Conservation (phyloP, 2,329 filamentous ascomycete species). For the Mollisia scopiformis region DNA sequence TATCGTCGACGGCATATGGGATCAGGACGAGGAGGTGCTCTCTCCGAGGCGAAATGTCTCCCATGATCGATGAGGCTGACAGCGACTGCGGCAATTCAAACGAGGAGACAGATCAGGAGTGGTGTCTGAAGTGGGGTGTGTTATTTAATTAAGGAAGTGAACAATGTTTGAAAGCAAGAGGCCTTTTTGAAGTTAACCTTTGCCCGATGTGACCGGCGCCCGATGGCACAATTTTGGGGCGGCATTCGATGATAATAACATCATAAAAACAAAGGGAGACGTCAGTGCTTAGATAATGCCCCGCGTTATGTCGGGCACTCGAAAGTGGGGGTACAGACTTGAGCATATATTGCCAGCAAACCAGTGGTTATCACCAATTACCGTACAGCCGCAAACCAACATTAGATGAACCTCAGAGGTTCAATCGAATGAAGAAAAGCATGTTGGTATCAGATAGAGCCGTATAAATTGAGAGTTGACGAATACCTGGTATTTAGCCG, state of each 20-base stretch:
- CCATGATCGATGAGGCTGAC: not conserved
- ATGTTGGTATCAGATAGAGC: too few relatives aligned
- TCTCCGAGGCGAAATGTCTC: not conserved
- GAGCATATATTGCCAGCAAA: too few relatives aligned
- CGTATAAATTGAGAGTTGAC: too few relatives aligned
- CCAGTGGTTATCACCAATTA: too few relatives aligned
- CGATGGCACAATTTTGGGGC: constrained; percentile 5
- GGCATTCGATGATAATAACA: constrained; percentile 8
- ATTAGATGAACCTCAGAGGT: too few relatives aligned
- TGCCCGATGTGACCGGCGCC: not conserved
- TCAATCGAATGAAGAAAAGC: too few relatives aligned
- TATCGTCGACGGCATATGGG: constrained; percentile 9
- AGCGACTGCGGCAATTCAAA: not conserved
- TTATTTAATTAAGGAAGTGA: not conserved
- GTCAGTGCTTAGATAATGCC: constrained; percentile 1
- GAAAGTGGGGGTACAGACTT: constrained; percentile 3
- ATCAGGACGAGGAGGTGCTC: constrained; percentile 10
- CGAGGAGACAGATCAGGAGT: not conserved
- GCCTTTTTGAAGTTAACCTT: constrained; percentile 2
- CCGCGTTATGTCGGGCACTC: not conserved
- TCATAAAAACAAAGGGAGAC: constrained; percentile 5
- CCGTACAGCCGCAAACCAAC: too few relatives aligned
- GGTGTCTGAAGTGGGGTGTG: not conserved
- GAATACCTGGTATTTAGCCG: too few relatives aligned
- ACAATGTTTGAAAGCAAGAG: not conserved